Conservation (phyloP, 495 filamentous ascomycete species). For the Lichina pygmaea region DNA sequence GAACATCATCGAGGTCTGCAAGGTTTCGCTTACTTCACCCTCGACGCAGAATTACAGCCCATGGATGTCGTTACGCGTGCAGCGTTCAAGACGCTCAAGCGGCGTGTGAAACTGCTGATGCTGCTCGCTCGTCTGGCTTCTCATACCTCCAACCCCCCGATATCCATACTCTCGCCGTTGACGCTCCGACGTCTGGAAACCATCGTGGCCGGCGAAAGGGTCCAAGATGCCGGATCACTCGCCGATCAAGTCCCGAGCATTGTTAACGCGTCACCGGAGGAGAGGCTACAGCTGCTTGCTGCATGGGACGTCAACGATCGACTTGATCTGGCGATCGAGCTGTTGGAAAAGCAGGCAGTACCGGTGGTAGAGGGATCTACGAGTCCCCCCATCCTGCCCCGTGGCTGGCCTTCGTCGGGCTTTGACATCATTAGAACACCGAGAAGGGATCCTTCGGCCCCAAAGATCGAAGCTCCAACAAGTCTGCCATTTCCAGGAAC, state of each 20-base stretch:
- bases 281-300: constrained; percentile 62
- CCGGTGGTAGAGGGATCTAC: constrained; percentile 16
- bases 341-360: constrained; percentile 53
- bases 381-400: no score
- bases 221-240: constrained; percentile 56
- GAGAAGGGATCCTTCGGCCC: no score
- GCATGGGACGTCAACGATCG: constrained; percentile 51
- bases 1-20: no score
- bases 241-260: constrained; percentile 93
- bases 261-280: constrained; percentile 58
- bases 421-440: constrained; percentile 14
- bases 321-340: constrained; percentile 49
- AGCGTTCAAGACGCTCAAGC: constrained; percentile 54
- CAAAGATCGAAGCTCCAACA: neutral
- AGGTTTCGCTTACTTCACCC: no score
- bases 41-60: constrained; percentile 7
- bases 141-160: constrained; percentile 32
- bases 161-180: constrained; percentile 46
- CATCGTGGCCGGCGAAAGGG: constrained; percentile 52
- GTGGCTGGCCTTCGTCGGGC: constrained; percentile 5
- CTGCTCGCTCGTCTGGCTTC: constrained; percentile 52
- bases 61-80: constrained; percentile 31
- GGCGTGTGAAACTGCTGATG: constrained; percentile 58
- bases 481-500: neutral
- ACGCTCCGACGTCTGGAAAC: constrained; percentile 61